Conservation (phyloP, 2,329 filamentous ascomycete species). For the Phyllosticta citrichinensis region DNA sequence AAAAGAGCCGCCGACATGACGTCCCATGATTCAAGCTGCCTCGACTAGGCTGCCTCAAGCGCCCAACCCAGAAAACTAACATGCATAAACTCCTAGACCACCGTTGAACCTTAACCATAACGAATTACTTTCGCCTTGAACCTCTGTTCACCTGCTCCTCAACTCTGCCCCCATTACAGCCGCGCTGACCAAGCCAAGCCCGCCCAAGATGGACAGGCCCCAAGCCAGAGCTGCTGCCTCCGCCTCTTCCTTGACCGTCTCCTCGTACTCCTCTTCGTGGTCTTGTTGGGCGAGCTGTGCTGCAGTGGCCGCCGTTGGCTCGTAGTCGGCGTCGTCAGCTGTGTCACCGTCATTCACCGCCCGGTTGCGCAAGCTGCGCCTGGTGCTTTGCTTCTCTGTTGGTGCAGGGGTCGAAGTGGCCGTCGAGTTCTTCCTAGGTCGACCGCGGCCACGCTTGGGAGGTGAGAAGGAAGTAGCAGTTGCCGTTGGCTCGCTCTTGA, state of each 20-base stretch:
- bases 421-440: constrained; percentile 18
- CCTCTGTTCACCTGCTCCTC: background rate
- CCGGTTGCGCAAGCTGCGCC: constrained; percentile 15
- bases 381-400: constrained; percentile 6
- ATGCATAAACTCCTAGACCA: background rate
- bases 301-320: background rate
- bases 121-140: background rate
- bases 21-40: background rate
- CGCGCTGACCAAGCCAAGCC: constrained; percentile 24
- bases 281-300: constrained; percentile 6
- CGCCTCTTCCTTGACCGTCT: constrained; percentile 22
- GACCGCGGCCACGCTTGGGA: constrained; percentile 18
- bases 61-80: background rate
- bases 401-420: constrained; percentile 6
- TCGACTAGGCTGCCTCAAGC: background rate
- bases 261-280: constrained; percentile 18
- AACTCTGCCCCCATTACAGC: constrained; percentile 27
- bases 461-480: constrained; percentile 14
- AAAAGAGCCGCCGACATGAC: background rate
- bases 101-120: background rate
- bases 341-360: constrained; percentile 9
- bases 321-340: constrained; percentile 5
- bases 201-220: constrained; percentile 24
- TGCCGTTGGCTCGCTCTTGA: constrained; percentile 7
- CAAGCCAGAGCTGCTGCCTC: constrained; percentile 27